phyloP scores from a whole-genome alignment of 441 rosid genomes.

The Arabidopsis lyrata region DNA sequence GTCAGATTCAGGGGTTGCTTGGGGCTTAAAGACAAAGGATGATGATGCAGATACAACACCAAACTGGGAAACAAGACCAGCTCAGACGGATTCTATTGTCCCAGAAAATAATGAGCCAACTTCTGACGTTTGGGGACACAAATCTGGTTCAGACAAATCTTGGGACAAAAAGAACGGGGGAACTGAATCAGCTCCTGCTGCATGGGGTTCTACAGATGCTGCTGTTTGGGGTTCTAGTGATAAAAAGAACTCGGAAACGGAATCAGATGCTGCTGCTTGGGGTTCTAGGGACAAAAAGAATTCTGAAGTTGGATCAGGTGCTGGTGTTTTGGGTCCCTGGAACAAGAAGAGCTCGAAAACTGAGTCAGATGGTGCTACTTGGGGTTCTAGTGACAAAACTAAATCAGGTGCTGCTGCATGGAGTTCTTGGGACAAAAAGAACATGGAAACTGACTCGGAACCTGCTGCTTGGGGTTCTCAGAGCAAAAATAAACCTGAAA shows the following conservation, averaged over 20 bases:
- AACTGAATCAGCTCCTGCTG: constrained; percentile 31
- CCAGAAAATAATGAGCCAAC: constrained; percentile 30
- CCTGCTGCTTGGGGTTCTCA: constrained; percentile 24
- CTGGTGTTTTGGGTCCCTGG: constrained; percentile 5
- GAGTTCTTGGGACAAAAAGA: constrained; percentile 1
- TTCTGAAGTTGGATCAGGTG: constrained; percentile 30
- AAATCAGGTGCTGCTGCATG: constrained; percentile 6
- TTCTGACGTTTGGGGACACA: constrained; percentile 33
- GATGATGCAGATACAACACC: constrained; percentile 39
- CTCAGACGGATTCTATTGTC: constrained; percentile 26
- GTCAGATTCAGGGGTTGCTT: constrained; percentile 45
- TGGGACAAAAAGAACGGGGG: constrained; percentile 29
- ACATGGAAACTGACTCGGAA: constrained; percentile 6
- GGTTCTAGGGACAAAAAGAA: constrained; percentile 4
- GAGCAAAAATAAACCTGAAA: not conserved
- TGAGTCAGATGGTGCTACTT: not conserved
- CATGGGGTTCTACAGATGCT: constrained; percentile 16
- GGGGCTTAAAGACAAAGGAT: constrained; percentile 43
- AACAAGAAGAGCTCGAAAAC: not conserved
- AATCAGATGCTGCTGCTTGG: constrained; percentile 17
- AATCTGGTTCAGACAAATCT: constrained; percentile 33
- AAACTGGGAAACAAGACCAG: constrained; percentile 39
- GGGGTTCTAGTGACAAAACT: constrained; percentile 6
- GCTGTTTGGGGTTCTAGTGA: constrained; percentile 34
- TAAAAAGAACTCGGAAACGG: constrained; percentile 31